Base-by-base conservation (phyloP, 1,284 basidiomycete genomes). In the Rhodotorula sp. region DNA sequence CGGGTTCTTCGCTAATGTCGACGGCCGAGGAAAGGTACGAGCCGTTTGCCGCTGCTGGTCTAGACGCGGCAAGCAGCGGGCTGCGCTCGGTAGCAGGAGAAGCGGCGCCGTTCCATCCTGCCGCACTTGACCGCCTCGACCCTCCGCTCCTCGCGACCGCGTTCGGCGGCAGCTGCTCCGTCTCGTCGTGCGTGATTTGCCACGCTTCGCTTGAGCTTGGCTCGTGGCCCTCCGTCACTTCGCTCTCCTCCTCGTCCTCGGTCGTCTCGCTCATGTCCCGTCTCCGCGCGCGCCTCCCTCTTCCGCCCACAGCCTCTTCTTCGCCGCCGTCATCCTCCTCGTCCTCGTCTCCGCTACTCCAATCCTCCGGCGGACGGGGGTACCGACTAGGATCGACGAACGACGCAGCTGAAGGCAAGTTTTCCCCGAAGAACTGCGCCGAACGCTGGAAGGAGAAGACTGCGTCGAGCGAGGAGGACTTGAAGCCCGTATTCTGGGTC, bases 401-500 rank as follows among this genome's bases (percentile, higher is more conserved):
- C 26, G 66, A 68, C 1, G 76, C 73, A 0, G 69, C 71, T 2
- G 71, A 61, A 1, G 73, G 69, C 26, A 77, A 64, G 58, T 76
- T 76, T 30, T 74, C 69, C 30, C 69, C 68, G 58, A 71, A 73
- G 69, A 76, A 75, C 46, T 64, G 68, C 28, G 74, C 65, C 1
- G 75, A 74, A 7, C 77, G 73, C 30, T 69, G 72, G 67, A 69
- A 77, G 37, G 71, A 74, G 64, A 72, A 77, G 59, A 78, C 71
- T 57, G 76, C 68, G 67, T 77, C 71, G 37, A 73, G 69, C 2
- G 59, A 67, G 22, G 59, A 56, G 4, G 51, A 53, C 26, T 56
- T 44, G 46, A 47, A 22, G 9, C 18, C 16, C 11, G n/a, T 26
- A 28, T 22, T 30, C 40, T 26, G 40, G 10, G 28, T 52, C 20